Conservation (phyloP, 2,329 filamentous ascomycete species). For the Ophiostoma angusticollis region DNA sequence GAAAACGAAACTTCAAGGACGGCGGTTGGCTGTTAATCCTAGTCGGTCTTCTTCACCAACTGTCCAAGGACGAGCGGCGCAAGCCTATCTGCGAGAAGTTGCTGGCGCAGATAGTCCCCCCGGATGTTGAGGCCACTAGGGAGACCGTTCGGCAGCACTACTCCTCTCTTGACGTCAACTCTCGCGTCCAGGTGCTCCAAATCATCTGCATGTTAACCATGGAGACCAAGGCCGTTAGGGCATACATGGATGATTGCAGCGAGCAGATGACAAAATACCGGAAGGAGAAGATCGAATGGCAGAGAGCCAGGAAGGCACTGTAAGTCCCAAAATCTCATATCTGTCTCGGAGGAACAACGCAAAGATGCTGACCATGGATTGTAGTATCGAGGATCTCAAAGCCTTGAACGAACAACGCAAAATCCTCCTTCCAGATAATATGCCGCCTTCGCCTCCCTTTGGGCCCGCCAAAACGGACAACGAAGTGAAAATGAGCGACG, state of each 20-base stretch:
- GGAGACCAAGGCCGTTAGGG: slow-evolving; percentile 73
- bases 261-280: slow-evolving; percentile 89
- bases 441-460: slow-evolving; percentile 47
- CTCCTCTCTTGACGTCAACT: slow-evolving; percentile 64
- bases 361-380: slow-evolving; percentile 14
- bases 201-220: slow-evolving; percentile 76
- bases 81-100: slow-evolving; percentile 66
- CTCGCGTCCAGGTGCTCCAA: slow-evolving; percentile 67
- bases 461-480: slow-evolving; percentile 38
- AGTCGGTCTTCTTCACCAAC: slow-evolving; percentile 71
- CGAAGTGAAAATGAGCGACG: slow-evolving; percentile 49
- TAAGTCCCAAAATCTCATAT: slow-evolving; percentile 27
- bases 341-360: background rate
- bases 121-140: slow-evolving; percentile 59
- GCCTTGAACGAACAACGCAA: slow-evolving; percentile 61
- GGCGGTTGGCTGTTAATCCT: slow-evolving; percentile 89
- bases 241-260: slow-evolving; percentile 82
- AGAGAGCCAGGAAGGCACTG: slow-evolving; percentile 60
- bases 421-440: slow-evolving; percentile 58
- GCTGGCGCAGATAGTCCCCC: slow-evolving; percentile 66
- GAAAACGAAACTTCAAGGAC: slow-evolving; percentile 70
- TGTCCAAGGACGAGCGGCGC: slow-evolving; percentile 62
- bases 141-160: slow-evolving; percentile 66
- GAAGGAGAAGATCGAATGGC: slow-evolving; percentile 90
- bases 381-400: slow-evolving; percentile 57